Base-by-base conservation (phyloP, 495 filamentous ascomycete species). In the Glonium stellatum region DNA sequence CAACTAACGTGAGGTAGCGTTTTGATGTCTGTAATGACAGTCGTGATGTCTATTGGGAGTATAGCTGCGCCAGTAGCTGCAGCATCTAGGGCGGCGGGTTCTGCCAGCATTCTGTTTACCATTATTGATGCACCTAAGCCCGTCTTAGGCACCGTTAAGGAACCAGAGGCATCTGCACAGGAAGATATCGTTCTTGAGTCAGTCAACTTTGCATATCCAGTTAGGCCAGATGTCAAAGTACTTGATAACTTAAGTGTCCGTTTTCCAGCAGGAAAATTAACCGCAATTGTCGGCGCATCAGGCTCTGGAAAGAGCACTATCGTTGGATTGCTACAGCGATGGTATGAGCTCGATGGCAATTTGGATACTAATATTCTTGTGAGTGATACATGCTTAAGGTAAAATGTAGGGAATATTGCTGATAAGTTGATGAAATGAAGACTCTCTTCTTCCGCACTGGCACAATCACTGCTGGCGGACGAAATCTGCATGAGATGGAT, bases 401-500 rank as follows among this genome's bases (percentile, higher is more conserved):
- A n/a, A n/a, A n/a, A n/a, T n/a, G n/a, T n/a, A n/a, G n/a, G n/a
- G n/a, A n/a, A n/a, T n/a, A n/a, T n/a, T n/a, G n/a, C n/a, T n/a
- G n/a, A n/a, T n/a, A n/a, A n/a, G n/a, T n/a, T n/a, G n/a, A n/a
- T n/a, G n/a, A n/a, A n/a, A n/a, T n/a, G n/a, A n/a, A n/a, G n/a
- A n/a, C n/a, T n/a, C n/a, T n/a, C n/a, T n/a, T n/a, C n/a, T n/a
- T n/a, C n/a, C n/a, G 39, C 54, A 1, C 36, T 22, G 61, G 58
- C 3, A 48, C 6, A 3, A 70, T 75, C 13, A 66, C 77, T 3
- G 73, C 83, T 11, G 78, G 73, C 35, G 72, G 75, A 4, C 69
- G 62, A 22, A 75, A 81, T 9, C 76, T 85, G 49, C 72, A 76
- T 15, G 72, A 79, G 27, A 59, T 81, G 44, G 78, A 77, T 58